Percentiles rank a stretch among this genome's conserved stretches.
Evolutionary conservation across 768 basidiomycete genomes (phyloP).

Genomic region (Tulasnella sp.): DNA sequence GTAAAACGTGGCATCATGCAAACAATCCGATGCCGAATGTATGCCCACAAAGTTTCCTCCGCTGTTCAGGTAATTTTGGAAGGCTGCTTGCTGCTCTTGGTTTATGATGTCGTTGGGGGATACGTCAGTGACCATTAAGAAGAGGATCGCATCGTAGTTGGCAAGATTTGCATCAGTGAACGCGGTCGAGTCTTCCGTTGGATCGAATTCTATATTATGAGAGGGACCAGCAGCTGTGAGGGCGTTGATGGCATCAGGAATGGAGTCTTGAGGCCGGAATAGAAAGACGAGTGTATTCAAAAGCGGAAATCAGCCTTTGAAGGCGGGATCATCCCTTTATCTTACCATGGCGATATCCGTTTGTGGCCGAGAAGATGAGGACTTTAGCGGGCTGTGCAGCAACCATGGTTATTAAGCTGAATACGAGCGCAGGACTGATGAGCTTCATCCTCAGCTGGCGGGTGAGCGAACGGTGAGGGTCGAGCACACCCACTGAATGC

Average conservation of each 20-base stretch:
- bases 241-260: conserved; percentile 62
- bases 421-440: conserved; percentile 1
- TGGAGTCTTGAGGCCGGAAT: conserved; percentile 45
- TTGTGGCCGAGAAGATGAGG: conserved; percentile 60
- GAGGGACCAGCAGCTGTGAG: conserved; percentile 45
- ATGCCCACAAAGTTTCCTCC: conserved; percentile 71
- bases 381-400: conserved; percentile 36
- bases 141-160: conserved; percentile 62
- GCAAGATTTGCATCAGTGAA: conserved; percentile 57
- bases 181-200: conserved; percentile 56
- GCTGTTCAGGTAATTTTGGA: conserved; percentile 59
- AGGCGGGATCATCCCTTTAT: neutral
- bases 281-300: neutral
- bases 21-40: conserved; percentile 61
- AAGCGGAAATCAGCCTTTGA: neutral
- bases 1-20: conserved; percentile 58
- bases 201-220: conserved; percentile 54
- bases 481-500: neutral
- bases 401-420: neutral
- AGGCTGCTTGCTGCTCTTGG: conserved; percentile 53
- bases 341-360: conserved; percentile 56
- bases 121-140: conserved; percentile 57
- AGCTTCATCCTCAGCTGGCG: neutral
- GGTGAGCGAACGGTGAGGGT: neutral
- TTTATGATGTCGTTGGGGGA: conserved; percentile 51